A percentile compares a stretch with the other conserved stretches of the same genome.
phyloP scores from a whole-genome alignment of 768 basidiomycete species.

The Macrocybe gigantea region DNA sequence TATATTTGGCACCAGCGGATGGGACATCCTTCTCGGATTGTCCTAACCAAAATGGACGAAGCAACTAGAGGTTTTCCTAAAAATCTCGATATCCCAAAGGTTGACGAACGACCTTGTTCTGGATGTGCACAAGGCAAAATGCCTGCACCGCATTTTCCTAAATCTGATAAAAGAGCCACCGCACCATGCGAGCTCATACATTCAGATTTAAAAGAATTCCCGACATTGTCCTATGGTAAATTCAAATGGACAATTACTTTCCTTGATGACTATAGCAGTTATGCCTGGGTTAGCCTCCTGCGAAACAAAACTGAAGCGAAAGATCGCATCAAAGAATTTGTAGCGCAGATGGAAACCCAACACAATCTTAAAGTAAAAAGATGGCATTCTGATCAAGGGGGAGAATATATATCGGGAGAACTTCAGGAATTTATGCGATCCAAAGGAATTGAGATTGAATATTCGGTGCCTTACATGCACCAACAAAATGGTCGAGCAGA shows the following conservation, averaged over 20 bases:
- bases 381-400: slow-evolving; percentile 10
- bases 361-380: background rate
- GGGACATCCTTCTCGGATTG: slow-evolving; percentile 3
- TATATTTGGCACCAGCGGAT: slow-evolving; percentile 3
- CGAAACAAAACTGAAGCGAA: slow-evolving; percentile 4
- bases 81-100: background rate
- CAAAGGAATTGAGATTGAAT: background rate
- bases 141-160: slow-evolving; percentile 8
- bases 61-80: background rate
- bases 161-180: slow-evolving; percentile 5
- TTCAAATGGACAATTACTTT: slow-evolving; percentile 12
- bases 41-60: background rate
- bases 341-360: slow-evolving; percentile 5
- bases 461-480: slow-evolving; percentile 6
- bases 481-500: slow-evolving; percentile 16
- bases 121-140: slow-evolving; percentile 15
- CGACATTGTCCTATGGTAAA: slow-evolving; percentile 10
- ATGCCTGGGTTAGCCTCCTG: slow-evolving; percentile 6
- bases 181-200: slow-evolving; percentile 13
- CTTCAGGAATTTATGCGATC: background rate
- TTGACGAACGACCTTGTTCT: slow-evolving; percentile 1
- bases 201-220: slow-evolving; percentile 15
- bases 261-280: slow-evolving; percentile 10
- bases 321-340: slow-evolving; percentile 1
- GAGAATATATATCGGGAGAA: background rate